phyloP scores from a whole-genome alignment of 2,329 filamentous ascomycete species.

The Colletotrichum scovillei region DNA sequence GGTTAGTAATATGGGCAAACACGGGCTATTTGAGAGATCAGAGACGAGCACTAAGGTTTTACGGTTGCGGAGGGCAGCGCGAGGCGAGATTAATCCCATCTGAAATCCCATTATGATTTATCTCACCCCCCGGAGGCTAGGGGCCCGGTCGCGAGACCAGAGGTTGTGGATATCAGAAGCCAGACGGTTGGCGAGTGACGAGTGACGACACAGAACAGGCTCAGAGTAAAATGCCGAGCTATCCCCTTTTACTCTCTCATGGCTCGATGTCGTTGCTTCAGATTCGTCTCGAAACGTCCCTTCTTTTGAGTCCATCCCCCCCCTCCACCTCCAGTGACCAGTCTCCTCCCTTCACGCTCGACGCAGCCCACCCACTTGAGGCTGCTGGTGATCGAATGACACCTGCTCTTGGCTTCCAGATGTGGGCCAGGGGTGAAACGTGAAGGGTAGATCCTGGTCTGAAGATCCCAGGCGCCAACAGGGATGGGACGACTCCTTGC shows the following conservation, averaged over 20 bases:
- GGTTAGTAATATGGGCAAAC: background rate
- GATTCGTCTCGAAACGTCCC: constrained; percentile 33
- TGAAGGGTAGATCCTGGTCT: constrained; percentile 16
- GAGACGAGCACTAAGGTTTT: background rate
- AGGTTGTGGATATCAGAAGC: constrained; percentile 10
- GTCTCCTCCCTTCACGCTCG: background rate
- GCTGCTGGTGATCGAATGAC: constrained; percentile 29
- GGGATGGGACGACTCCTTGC: constrained; percentile 26
- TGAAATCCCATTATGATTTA: background rate
- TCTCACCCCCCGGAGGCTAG: background rate
- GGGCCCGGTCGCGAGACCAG: constrained; percentile 14
- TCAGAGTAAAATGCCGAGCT: constrained; percentile 15
- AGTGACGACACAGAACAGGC: background rate
- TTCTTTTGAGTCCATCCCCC: background rate
- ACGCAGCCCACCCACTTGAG: constrained; percentile 26
- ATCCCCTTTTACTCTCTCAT: constrained; percentile 14
- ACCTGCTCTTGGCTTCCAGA: constrained; percentile 1
- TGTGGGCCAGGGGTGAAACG: constrained; percentile 32
- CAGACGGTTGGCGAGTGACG: constrained; percentile 4
- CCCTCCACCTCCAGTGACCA: background rate
- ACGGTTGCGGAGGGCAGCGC: constrained; percentile 17
- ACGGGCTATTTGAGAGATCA: background rate
- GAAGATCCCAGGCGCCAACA: background rate
- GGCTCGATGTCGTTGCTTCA: constrained; percentile 34
- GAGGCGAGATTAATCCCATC: constrained; percentile 16